Conservation (phyloP, 495 filamentous ascomycete species). For the Parachaetomium inaequale region DNA sequence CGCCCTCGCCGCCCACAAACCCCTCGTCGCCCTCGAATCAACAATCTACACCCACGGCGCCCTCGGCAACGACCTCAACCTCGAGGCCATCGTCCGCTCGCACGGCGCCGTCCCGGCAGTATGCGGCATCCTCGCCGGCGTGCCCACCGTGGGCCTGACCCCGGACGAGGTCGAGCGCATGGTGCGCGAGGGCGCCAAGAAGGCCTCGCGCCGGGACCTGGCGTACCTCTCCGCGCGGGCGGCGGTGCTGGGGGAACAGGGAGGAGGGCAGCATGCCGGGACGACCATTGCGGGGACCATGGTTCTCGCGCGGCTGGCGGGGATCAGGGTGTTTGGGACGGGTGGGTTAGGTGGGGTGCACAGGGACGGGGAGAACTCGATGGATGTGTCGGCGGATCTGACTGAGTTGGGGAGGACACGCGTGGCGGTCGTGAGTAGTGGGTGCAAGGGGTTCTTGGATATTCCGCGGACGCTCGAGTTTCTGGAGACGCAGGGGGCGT, state of each 20-base stretch:
- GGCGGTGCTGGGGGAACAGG: constrained; percentile 54
- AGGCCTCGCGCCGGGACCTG: constrained; percentile 83
- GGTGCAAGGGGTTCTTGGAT: constrained; percentile 94
- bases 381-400: constrained; percentile 94
- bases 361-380: constrained; percentile 73
- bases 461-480: constrained; percentile 88
- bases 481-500: constrained; percentile 87
- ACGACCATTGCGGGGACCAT: constrained; percentile 93
- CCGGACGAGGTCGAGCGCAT: constrained; percentile 67
- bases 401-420: constrained; percentile 91
- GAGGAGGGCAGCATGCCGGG: constrained; percentile 66
- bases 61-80: constrained; percentile 75
- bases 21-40: constrained; percentile 87
- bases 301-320: constrained; percentile 80
- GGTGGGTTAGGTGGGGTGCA: constrained; percentile 88
- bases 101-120: constrained; percentile 91
- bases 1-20: constrained; percentile 65
- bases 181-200: constrained; percentile 63
- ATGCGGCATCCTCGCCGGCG: constrained; percentile 76
- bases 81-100: constrained; percentile 72
- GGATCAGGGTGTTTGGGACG: constrained; percentile 90
- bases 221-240: constrained; percentile 64
- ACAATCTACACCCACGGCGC: constrained; percentile 78
- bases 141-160: constrained; percentile 73
- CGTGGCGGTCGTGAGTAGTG: constrained; percentile 82